A percentile compares a stretch with the other conserved stretches of the same genome.
Evolutionary conservation across 441 rosid species (phyloP).

Genomic region (Caryocar brasiliense): DNA sequence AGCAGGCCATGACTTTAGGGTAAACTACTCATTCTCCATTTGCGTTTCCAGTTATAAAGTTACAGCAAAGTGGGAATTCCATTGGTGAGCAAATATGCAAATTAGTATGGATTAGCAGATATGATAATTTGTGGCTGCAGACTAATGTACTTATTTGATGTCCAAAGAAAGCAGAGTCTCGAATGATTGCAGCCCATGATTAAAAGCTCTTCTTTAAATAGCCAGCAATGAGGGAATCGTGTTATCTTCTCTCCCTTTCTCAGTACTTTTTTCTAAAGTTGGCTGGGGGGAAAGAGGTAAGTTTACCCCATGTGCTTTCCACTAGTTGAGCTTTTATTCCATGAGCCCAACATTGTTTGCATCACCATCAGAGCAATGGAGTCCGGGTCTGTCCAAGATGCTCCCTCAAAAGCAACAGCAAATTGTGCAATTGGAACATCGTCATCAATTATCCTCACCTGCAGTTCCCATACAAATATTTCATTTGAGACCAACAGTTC

Average conservation of each 20-base stretch:
- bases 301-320: conserved; percentile 99
- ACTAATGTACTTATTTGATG: no score
- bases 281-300: background rate
- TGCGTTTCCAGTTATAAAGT: no score
- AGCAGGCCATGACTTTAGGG: background rate
- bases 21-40: background rate
- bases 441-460: conserved; percentile 93
- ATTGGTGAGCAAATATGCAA: no score
- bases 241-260: no score
- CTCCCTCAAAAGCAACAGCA: conserved; percentile 93
- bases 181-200: no score
- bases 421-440: conserved; percentile 95
- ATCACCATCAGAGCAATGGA: conserved; percentile 89
- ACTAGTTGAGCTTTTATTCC: conserved; percentile 77
- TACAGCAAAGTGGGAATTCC: no score
- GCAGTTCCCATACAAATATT: conserved; percentile 13
- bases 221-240: background rate
- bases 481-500: background rate
- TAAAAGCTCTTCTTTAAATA: background rate
- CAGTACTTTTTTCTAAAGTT: no score
- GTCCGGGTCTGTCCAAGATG: conserved; percentile 99
- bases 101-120: no score
- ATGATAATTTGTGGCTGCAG: no score
- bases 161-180: no score
- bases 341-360: conserved; percentile 96